A percentile compares a stretch with the other conserved stretches of the same genome.
phyloP scores from a whole-genome alignment of 495 filamentous ascomycete genomes.

The Pseudotulostoma volvatum region DNA sequence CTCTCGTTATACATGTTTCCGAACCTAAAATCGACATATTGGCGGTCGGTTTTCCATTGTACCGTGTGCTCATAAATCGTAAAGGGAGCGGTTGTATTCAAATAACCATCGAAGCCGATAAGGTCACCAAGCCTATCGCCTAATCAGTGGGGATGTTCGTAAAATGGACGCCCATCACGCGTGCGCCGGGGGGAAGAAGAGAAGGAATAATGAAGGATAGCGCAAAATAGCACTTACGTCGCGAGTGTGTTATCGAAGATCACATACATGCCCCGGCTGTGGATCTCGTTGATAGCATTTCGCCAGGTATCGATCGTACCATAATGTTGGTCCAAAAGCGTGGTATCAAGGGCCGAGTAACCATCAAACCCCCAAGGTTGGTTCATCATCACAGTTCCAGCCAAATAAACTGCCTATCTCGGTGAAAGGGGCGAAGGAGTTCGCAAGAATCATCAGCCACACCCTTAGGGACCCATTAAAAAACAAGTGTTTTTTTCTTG shows the following conservation, averaged over 20 bases:
- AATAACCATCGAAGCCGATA: conserved; percentile 49
- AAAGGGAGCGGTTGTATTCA: conserved; percentile 52
- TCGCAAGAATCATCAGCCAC: neutral
- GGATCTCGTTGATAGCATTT: conserved; percentile 45
- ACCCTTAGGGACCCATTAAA: neutral
- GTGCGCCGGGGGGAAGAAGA: too few relatives aligned
- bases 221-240: too few relatives aligned
- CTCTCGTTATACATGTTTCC: conserved; percentile 39
- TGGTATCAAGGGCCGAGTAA: conserved; percentile 53
- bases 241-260: conserved; percentile 57
- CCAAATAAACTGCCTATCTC: conserved; percentile 49
- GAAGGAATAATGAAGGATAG: too few relatives aligned
- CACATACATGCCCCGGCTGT: conserved; percentile 52
- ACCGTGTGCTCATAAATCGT: conserved; percentile 37
- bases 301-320: conserved; percentile 50
- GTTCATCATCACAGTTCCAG: conserved; percentile 54
- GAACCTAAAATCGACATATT: conserved; percentile 48
- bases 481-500: too few relatives aligned
- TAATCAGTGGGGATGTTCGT: too few relatives aligned
- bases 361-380: conserved; percentile 53
- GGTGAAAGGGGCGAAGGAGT: too few relatives aligned
- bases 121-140: conserved; percentile 53
- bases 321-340: conserved; percentile 53
- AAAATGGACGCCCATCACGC: too few relatives aligned
- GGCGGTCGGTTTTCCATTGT: conserved; percentile 39